A percentile compares a stretch with the other conserved stretches of the same genome.
These are phyloP conservation scores for Silene coronaria DNA, from an alignment of 179 eudicot genomes.

Conservation along the genomic window DNA sequence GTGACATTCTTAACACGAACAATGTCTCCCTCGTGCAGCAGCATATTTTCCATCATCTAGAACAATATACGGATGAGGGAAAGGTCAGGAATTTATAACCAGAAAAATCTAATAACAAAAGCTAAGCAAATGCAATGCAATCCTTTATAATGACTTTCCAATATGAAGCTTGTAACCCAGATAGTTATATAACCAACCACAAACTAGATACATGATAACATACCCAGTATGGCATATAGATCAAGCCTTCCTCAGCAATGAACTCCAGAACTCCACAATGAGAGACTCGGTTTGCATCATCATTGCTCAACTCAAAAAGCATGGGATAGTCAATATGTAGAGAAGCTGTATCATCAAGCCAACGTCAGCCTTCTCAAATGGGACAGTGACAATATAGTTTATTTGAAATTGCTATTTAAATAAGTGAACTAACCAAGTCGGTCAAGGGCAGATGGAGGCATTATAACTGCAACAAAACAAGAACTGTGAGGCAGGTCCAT, in stretches of 20 bases:
- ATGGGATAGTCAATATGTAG: constrained; percentile 87
- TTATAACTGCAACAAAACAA: constrained; percentile 63
- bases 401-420: background rate
- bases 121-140: background rate
- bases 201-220: constrained; percentile 14
- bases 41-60: constrained; percentile 97
- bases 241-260: constrained; percentile 93
- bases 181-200: constrained; percentile 8
- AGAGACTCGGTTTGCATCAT: constrained; percentile 58
- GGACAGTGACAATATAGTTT: background rate
- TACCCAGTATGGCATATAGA: constrained; percentile 97
- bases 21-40: constrained; percentile 85
- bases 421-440: constrained; percentile 74
- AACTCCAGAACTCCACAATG: constrained; percentile 96
- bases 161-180: background rate
- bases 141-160: background rate
- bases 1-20: constrained; percentile 70
- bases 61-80: constrained; percentile 2
- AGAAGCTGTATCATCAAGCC: constrained; percentile 47
- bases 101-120: background rate
- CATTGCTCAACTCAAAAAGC: constrained; percentile 73
- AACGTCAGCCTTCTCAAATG: constrained; percentile 12
- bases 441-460: constrained; percentile 97
- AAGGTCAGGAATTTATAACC: background rate
- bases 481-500: constrained; percentile 7